Base-by-base conservation (phyloP, 2,329 filamentous ascomycete genomes). In the Fusarium stilboides region DNA sequence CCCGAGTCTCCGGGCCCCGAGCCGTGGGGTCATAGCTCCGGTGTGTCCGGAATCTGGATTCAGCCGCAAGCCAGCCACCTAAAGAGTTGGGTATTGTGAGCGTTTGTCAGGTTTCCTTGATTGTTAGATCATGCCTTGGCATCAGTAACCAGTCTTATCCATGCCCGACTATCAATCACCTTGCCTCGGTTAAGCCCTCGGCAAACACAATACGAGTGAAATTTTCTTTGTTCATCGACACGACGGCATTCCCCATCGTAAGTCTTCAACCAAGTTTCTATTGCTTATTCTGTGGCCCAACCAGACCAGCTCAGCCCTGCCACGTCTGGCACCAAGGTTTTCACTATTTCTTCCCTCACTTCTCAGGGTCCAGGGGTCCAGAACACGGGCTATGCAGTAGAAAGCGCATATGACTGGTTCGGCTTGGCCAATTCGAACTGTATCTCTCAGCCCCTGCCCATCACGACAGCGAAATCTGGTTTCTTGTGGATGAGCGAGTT, bases 301-400 rank as follows among this genome's bases (percentile, higher is more conserved):
- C 56, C 34, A 57, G 51, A 46, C 60, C 63, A 56, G 67, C 63
- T 67, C 46, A 69, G 70, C 70, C 64, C 64, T 69, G 67, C 67
- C 42, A 51, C 51, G 49, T 40, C 28, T 63, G 54, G 46, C 51
- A 57, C 39, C 53, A 57, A 56, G 43, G 24, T 34, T 44, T 46
- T 37, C 22, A 42, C 40, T 52, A 26, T 31, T 33, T 40, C 24
- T 39, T 56, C 33, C 44, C 36, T 45, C 20, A 31, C 12, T 36
- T 37, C 42, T 50, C 70, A 69, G 69, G 70, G 70, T 69, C 70
- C 67, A 69, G 70, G 69, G 69, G 57, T 67, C 60, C 49, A 67
- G 59, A 69, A 51, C 43, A 40, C 13, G 22, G 36, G 45, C 58
- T 45, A 22, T 60, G 40, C 34, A 13, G 24, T 24, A 33, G 20